Evolutionary conservation across 1,139 yeast species (phyloP).

Genomic region (Debaryomyces sp.): DNA sequence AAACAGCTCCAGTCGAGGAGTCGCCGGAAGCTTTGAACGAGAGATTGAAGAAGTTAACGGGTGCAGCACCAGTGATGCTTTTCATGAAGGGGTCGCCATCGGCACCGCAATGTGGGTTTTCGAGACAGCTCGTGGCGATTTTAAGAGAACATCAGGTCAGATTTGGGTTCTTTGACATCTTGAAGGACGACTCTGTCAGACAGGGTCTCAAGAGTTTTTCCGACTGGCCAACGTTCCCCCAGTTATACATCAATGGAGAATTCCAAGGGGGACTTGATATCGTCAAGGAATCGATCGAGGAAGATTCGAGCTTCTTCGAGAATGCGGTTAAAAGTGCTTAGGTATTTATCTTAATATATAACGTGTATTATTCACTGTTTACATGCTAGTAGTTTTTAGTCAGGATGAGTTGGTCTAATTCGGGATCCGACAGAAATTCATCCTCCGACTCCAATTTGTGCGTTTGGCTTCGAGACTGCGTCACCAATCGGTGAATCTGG

Average conservation of each 20-base stretch:
- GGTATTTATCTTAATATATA: conserved; percentile 3
- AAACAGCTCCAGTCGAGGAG: conserved; percentile 53
- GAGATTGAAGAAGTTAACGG: conserved; percentile 77
- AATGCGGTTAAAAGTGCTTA: conserved; percentile 42
- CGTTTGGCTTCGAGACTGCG: conserved; percentile 9
- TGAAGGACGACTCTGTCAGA: conserved; percentile 91
- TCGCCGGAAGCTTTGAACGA: conserved; percentile 80
- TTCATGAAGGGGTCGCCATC: conserved; percentile 99
- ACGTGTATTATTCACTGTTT: conserved; percentile 5
- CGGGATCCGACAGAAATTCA: conserved; percentile 35
- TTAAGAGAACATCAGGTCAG: conserved; percentile 91
- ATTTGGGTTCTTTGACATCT: conserved; percentile 93
- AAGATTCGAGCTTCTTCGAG: conserved; percentile 85
- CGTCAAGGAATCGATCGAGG: conserved; percentile 85
- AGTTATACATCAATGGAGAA: conserved; percentile 87
- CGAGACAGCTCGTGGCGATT: conserved; percentile 91
- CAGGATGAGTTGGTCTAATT: conserved; percentile 27
- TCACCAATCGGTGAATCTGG: conserved; percentile 10
- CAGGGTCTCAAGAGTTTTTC: conserved; percentile 86
- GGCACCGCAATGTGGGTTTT: conserved; percentile 95
- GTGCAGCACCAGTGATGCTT: conserved; percentile 96
- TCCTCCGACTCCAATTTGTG: conserved; percentile 10
- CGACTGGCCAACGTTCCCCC: conserved; percentile 99
- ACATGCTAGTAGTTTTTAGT: conserved; percentile 1
- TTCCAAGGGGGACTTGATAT: conserved; percentile 97